These are phyloP conservation scores for Diplodia mutila DNA, from an alignment of 2,329 filamentous ascomycete genomes.

Conservation along the genomic window DNA sequence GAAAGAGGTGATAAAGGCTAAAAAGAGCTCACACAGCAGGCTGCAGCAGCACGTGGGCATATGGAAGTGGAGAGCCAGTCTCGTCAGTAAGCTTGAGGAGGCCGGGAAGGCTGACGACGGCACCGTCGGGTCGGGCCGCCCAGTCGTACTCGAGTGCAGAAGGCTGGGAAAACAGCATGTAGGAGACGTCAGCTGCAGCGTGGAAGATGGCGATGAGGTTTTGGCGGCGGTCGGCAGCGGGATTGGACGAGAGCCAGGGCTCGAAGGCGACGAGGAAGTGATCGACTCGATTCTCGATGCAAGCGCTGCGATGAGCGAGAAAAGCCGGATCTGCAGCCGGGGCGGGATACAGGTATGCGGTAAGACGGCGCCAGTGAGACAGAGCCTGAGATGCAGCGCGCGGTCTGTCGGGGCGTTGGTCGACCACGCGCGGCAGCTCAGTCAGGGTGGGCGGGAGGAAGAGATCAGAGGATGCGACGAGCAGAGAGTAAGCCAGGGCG, in stretches of 20 bases:
- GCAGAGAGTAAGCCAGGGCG: background rate
- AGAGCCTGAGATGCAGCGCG: background rate
- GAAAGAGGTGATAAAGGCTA: background rate
- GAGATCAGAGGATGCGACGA: background rate
- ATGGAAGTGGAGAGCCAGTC: background rate
- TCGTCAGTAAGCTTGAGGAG: background rate
- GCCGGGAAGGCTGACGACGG: background rate
- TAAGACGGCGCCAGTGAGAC: slow-evolving; percentile 1
- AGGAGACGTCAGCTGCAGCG: background rate
- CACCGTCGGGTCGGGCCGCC: background rate
- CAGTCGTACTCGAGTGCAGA: background rate
- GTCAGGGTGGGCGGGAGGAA: background rate
- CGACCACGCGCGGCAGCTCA: background rate
- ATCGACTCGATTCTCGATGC: background rate
- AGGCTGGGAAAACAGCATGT: background rate
- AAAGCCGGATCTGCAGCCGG: background rate
- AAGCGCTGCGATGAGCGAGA: background rate
- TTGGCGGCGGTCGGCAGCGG: background rate
- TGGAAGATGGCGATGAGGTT: background rate
- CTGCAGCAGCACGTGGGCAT: background rate
- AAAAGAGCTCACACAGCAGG: background rate
- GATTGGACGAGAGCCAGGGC: background rate
- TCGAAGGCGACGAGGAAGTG: background rate
- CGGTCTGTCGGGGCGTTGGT: background rate
- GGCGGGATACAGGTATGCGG: background rate